Evolutionary conservation across 2,329 filamentous ascomycete species (phyloP).

Genomic region (Amauroascus verrucosus): DNA sequence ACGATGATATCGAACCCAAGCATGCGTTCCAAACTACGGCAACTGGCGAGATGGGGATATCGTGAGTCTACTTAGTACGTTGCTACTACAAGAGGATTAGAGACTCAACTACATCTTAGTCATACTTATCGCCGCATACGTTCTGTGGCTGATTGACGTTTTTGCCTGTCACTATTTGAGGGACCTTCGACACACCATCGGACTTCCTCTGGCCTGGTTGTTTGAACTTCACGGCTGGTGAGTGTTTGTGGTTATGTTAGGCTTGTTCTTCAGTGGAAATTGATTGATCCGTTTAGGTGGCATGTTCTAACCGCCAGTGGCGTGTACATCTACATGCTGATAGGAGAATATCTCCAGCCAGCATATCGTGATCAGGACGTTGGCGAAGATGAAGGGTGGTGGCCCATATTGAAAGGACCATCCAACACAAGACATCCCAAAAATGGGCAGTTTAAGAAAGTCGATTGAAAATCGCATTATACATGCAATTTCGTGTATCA

Average conservation of each 20-base stretch:
- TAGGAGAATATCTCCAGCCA: conserved; percentile 13
- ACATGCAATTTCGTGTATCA: not conserved
- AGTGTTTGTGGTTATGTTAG: not conserved
- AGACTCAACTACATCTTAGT: conserved; percentile 3
- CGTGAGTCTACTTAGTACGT: not conserved
- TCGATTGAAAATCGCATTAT: not conserved
- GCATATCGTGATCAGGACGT: conserved; percentile 4
- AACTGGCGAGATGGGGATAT: conserved; percentile 4
- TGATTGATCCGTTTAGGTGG: conserved; percentile 15
- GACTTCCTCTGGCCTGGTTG: conserved; percentile 19
- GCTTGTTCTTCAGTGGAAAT: not conserved
- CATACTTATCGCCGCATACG: conserved; percentile 11
- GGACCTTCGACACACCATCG: conserved; percentile 15
- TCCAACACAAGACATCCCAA: not conserved
- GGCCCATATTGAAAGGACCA: conserved; percentile 6
- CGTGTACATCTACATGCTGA: conserved; percentile 14
- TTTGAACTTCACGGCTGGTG: conserved; percentile 24
- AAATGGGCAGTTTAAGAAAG: not conserved
- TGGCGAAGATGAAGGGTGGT: conserved; percentile 2
- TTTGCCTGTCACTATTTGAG: conserved; percentile 19
- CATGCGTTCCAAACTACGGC: conserved; percentile 11
- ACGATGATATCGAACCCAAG: conserved; percentile 5
- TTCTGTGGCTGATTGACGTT: conserved; percentile 21
- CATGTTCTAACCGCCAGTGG: conserved; percentile 14
- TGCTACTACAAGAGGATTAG: too few relatives aligned